These are phyloP conservation scores for Ailanthus altissimus DNA, from an alignment of 345 rosid genomes.

Conservation along the genomic window DNA sequence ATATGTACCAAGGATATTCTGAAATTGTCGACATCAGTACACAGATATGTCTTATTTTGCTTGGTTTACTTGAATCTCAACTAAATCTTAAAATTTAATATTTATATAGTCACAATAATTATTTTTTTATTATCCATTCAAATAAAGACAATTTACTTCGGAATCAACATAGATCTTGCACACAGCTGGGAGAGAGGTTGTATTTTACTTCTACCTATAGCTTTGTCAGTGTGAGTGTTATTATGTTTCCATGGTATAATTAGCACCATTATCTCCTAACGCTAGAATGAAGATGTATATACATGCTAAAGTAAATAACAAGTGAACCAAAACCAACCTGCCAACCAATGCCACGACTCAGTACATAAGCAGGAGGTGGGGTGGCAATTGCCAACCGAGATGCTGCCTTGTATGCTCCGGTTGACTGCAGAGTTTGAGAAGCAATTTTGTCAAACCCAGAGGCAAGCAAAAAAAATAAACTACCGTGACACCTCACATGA, in stretches of 20 bases:
- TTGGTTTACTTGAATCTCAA: neutral
- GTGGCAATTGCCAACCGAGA: constrained; percentile 96
- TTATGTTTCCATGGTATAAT: neutral
- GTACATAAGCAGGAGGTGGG: constrained; percentile 95
- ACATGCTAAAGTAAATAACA: neutral
- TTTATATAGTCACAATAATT: neutral
- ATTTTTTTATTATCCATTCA: neutral
- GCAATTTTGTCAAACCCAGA: constrained; percentile 11
- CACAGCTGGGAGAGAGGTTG: neutral
- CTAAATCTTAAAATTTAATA: neutral
- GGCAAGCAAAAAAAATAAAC: neutral
- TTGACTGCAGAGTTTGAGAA: constrained; percentile 52
- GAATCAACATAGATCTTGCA: neutral
- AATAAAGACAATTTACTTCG: neutral
- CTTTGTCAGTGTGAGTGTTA: neutral
- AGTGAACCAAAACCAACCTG: constrained; percentile 39
- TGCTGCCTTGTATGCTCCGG: constrained; percentile 96
- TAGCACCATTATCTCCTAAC: neutral
- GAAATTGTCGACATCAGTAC: neutral
- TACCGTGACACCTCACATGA: neutral
- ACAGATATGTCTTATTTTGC: neutral
- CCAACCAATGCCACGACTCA: constrained; percentile 99
- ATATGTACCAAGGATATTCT: too few species aligned
- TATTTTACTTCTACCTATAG: neutral
- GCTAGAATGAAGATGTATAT: neutral